These are phyloP conservation scores for Entoloma clypeatum DNA, from an alignment of 1,284 basidiomycete species.

Conservation along the genomic window DNA sequence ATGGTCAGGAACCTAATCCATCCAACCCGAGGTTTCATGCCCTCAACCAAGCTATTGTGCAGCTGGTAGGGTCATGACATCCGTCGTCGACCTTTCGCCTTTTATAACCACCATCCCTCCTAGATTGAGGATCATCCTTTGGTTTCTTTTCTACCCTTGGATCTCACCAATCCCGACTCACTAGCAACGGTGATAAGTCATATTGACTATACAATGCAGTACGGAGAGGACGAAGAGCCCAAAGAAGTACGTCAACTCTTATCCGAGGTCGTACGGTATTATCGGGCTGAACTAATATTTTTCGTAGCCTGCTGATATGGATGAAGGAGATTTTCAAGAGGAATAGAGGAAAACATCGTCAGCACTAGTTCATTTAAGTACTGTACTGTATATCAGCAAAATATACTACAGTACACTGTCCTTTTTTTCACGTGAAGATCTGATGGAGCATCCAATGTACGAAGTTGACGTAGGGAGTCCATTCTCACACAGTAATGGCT, in stretches of 20 bases:
- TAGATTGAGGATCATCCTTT: constrained; percentile 99
- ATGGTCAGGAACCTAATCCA: constrained; percentile 57
- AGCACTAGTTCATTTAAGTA: too few relatives aligned
- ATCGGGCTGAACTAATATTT: constrained; percentile 11
- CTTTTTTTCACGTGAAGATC: neutral
- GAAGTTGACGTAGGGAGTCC: neutral
- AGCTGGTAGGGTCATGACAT: constrained; percentile 61
- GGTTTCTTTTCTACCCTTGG: constrained; percentile 94
- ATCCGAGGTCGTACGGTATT: neutral
- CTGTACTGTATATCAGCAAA: neutral
- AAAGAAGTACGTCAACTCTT: constrained; percentile 59
- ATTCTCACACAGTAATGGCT: constrained; percentile 15
- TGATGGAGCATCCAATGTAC: neutral
- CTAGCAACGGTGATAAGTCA: constrained; percentile 90
- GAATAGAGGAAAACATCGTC: constrained; percentile 51
- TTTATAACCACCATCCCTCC: constrained; percentile 8
- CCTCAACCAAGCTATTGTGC: constrained; percentile 92
- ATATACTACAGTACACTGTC: neutral
- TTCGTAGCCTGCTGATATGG: constrained; percentile 75
- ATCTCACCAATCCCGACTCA: constrained; percentile 88
- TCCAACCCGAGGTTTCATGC: constrained; percentile 89
- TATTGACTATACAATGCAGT: constrained; percentile 97
- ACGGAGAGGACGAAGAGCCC: constrained; percentile 91
- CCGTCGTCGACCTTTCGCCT: constrained; percentile 6
- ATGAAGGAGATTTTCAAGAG: constrained; percentile 81